Percentiles rank a stretch among this genome's conserved stretches.
phyloP scores from a whole-genome alignment of 2,329 filamentous ascomycete genomes.

The Helminthosporium solani region DNA sequence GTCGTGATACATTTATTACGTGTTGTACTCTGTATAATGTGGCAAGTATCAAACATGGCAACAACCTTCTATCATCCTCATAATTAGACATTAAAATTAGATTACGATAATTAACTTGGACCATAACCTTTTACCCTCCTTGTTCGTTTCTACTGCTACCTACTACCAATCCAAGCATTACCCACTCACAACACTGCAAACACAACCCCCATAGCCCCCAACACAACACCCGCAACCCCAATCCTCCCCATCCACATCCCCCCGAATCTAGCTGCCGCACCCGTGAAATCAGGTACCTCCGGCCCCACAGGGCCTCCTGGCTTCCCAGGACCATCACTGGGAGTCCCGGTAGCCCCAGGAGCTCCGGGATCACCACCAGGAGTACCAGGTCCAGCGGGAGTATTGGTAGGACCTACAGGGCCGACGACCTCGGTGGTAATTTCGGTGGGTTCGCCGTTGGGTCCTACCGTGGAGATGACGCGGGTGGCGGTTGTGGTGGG shows the following conservation, averaged over 20 bases:
- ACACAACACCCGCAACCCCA: slow-evolving; percentile 12
- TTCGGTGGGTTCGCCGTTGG: slow-evolving; percentile 7
- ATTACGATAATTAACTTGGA: no score
- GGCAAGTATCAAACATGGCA: slow-evolving; percentile 2
- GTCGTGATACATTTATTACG: no score
- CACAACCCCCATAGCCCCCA: slow-evolving; percentile 24
- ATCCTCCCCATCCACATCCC: slow-evolving; percentile 3
- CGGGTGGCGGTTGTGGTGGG: slow-evolving; percentile 7
- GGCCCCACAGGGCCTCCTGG: no score
- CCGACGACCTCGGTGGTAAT: slow-evolving; percentile 7
- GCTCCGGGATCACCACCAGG: no score
- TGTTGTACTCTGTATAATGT: no score
- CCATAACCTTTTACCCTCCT: no score
- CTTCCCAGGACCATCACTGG: no score
- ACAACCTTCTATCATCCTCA: no score
- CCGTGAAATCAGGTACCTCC: slow-evolving; percentile 13
- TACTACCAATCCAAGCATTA: no score
- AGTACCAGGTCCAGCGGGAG: neutral
- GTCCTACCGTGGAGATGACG: slow-evolving; percentile 7
- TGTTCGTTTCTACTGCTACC: no score
- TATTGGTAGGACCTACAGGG: neutral
- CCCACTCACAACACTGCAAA: slow-evolving; percentile 24
- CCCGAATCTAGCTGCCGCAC: slow-evolving; percentile 16
- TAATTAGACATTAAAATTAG: no score
- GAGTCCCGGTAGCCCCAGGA: no score